Evolutionary conservation across 352 stramenopile species (phyloP).

Genomic region (Globisporangium alternatum): DNA sequence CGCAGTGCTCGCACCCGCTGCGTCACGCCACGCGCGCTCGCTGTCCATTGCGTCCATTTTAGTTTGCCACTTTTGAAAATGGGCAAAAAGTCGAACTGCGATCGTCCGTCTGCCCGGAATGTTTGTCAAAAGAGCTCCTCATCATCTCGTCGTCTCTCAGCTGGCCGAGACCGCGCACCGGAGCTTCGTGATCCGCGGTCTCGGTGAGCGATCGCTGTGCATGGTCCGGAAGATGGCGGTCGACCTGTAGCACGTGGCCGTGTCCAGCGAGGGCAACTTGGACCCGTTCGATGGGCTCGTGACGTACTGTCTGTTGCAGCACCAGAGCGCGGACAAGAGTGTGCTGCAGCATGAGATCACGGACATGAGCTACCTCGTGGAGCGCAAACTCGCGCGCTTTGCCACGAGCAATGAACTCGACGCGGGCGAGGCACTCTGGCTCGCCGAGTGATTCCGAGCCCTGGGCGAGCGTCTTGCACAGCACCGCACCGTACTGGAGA

Average conservation of each 20-base stretch:
- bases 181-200: conserved; percentile 23
- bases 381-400: conserved; percentile 22
- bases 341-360: conserved; percentile 21
- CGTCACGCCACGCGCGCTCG: conserved; percentile 20
- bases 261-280: conserved; percentile 29
- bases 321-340: conserved; percentile 9
- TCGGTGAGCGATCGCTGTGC: conserved; percentile 17
- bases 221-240: conserved; percentile 37
- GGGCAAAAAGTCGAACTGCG: neutral
- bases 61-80: neutral
- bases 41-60: conserved; percentile 7
- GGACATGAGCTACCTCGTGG: conserved; percentile 24
- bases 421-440: conserved; percentile 30
- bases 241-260: conserved; percentile 27
- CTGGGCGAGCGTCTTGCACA: conserved; percentile 19
- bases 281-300: conserved; percentile 30
- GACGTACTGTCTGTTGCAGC: conserved; percentile 27
- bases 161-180: conserved; percentile 20
- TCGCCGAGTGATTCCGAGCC: conserved; percentile 27
- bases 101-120: neutral
- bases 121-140: too few species aligned
- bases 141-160: too few species aligned
- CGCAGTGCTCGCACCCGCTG: conserved; percentile 27
- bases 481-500: conserved; percentile 19
- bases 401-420: conserved; percentile 27